Conservation (phyloP, 1,284 basidiomycete genomes). For the Ceratobasidium sp. region DNA sequence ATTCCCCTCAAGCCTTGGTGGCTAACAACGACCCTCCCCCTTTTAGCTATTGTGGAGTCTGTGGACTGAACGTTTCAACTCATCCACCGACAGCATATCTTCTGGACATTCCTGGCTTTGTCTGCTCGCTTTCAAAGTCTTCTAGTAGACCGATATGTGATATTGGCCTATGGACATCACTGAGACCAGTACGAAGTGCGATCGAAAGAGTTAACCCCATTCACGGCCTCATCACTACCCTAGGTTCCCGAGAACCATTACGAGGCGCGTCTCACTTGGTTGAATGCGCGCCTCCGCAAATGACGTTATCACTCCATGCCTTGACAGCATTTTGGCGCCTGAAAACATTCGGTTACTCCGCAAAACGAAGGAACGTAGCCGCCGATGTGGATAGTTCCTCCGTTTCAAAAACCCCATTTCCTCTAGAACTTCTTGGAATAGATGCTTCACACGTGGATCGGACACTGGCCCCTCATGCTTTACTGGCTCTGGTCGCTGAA, state of each 20-base stretch:
- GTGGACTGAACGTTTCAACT: slow-evolving; percentile 8
- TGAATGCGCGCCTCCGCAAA: slow-evolving; percentile 25
- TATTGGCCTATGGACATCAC: slow-evolving; percentile 24
- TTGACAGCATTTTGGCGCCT: slow-evolving; percentile 15
- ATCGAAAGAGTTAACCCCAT: slow-evolving; percentile 15
- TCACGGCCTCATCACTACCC: slow-evolving; percentile 26
- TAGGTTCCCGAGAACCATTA: slow-evolving; percentile 8
- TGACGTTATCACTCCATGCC: slow-evolving; percentile 27
- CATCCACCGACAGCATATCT: slow-evolving; percentile 12
- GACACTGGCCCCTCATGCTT: slow-evolving; percentile 27
- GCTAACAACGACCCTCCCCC: not conserved
- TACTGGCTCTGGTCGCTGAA: slow-evolving; percentile 33
- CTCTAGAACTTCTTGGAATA: slow-evolving; percentile 21
- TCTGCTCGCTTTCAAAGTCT: not conserved
- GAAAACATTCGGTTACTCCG: slow-evolving; percentile 24
- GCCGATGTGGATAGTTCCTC: not conserved
- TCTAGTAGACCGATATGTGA: slow-evolving; percentile 19
- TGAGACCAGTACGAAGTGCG: not conserved
- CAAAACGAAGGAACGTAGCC: slow-evolving; percentile 15
- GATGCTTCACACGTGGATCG: slow-evolving; percentile 33
- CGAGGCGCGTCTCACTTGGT: slow-evolving; percentile 29
- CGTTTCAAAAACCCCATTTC: not conserved
- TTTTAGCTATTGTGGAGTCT: slow-evolving; percentile 13
- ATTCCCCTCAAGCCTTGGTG: not conserved
- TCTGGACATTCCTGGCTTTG: slow-evolving; percentile 12